A percentile compares a stretch with the other conserved stretches of the same genome.
Conservation (phyloP, 371 early-diverging fungal species). For the Mortierella sp. region DNA sequence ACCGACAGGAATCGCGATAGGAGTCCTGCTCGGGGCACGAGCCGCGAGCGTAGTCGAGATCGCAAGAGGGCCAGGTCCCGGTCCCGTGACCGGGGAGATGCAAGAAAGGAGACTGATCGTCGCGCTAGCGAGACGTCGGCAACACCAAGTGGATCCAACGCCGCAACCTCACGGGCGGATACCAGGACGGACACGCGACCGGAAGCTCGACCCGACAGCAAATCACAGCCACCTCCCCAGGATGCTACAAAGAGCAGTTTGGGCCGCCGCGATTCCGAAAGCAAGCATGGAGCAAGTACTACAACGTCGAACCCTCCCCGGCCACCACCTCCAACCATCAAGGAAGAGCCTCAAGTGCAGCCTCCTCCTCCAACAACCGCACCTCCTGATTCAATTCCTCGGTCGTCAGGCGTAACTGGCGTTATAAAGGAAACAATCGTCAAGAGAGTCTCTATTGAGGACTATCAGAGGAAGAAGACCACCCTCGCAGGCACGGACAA, state of each 20-base stretch:
- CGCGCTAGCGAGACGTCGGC: conserved; percentile 30
- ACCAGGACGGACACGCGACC: not conserved
- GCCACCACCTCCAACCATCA: conserved; percentile 46
- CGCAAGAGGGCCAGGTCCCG: conserved; percentile 32
- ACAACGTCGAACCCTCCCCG: conserved; percentile 24
- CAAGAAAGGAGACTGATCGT: conserved; percentile 38
- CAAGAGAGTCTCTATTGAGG: conserved; percentile 49
- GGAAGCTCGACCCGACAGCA: conserved; percentile 16
- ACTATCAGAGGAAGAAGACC: conserved; percentile 45
- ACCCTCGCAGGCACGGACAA: conserved; percentile 17
- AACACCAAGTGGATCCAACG: conserved; percentile 14
- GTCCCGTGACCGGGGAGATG: conserved; percentile 36
- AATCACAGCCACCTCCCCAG: conserved; percentile 19
- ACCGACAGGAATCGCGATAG: conserved; percentile 34
- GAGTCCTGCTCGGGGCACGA: conserved; percentile 15
- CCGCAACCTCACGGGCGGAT: not conserved
- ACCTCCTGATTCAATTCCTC: conserved; percentile 5
- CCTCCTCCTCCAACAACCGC: conserved; percentile 18
- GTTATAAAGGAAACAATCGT: conserved; percentile 13
- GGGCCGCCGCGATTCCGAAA: conserved; percentile 43
- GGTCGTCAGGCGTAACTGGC: conserved; percentile 18
- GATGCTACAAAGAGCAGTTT: conserved; percentile 19
- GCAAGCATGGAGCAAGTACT: conserved; percentile 19
- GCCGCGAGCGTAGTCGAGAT: conserved; percentile 28
- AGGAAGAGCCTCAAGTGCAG: conserved; percentile 30